Evolutionary conservation across 2,329 filamentous ascomycete genomes (phyloP).

Genomic region (Dothistroma septosporum): DNA sequence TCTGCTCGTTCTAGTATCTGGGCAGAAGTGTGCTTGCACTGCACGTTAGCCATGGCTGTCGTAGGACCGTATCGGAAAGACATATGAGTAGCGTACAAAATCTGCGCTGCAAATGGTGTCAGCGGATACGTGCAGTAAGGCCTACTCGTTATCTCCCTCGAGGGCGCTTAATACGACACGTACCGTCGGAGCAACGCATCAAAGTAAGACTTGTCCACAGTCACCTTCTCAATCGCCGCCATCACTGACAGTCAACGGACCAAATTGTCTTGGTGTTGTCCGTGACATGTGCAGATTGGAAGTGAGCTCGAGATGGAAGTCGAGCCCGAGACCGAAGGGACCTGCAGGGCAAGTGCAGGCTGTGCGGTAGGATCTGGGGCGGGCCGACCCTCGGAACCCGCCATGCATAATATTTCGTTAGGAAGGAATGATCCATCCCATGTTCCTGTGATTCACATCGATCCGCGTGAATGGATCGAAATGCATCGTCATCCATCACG

Average conservation of each 20-base stretch:
- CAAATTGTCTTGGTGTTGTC: background rate
- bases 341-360: background rate
- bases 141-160: background rate
- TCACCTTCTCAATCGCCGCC: constrained; percentile 41
- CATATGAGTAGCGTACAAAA: constrained; percentile 22
- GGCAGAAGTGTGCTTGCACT: constrained; percentile 24
- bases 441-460: background rate
- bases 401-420: background rate
- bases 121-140: constrained; percentile 15
- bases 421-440: background rate
- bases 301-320: background rate
- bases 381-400: background rate
- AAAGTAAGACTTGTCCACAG: constrained; percentile 58
- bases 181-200: constrained; percentile 60
- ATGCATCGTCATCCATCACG: constrained; percentile 29
- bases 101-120: constrained; percentile 28
- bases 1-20: constrained; percentile 22
- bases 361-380: background rate
- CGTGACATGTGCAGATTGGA: background rate
- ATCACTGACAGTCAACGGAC: constrained; percentile 4
- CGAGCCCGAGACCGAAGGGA: background rate
- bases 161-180: constrained; percentile 33
- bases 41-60: constrained; percentile 16
- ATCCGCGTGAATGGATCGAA: constrained; percentile 31
- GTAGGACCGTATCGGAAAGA: background rate